A percentile compares a stretch with the other conserved stretches of the same genome.
phyloP scores from a whole-genome alignment of 164 flowering plant genomes.

The Berberis thunbergii region DNA sequence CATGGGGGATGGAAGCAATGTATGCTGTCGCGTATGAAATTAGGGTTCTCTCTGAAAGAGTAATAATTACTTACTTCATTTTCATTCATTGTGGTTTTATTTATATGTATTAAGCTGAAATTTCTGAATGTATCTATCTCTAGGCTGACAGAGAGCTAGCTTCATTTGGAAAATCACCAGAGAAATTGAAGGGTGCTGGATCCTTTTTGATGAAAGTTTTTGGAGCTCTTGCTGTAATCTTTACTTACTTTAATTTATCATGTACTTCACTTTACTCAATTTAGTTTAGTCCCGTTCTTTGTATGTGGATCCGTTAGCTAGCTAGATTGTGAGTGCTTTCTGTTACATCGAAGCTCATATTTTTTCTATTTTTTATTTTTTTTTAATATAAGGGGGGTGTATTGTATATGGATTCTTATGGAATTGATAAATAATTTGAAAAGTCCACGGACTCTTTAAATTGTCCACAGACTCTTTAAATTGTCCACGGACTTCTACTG shows the following conservation, averaged over 20 bases:
- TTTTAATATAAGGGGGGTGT: too few relatives aligned
- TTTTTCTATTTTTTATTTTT: too few relatives aligned
- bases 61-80: constrained; percentile 10
- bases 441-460: too few relatives aligned
- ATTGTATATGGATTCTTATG: too few relatives aligned
- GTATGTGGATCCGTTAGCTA: too few relatives aligned
- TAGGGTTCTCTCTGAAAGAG: constrained; percentile 92
- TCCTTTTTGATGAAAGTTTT: constrained; percentile 97
- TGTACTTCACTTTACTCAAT: too few relatives aligned
- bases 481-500: too few relatives aligned
- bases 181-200: constrained; percentile 95
- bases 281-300: not conserved
- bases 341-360: too few relatives aligned
- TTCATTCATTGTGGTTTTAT: not conserved
- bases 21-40: constrained; percentile 73
- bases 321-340: too few relatives aligned
- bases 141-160: constrained; percentile 93
- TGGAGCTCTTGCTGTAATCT: constrained; percentile 91
- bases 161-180: constrained; percentile 69
- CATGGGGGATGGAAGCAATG: constrained; percentile 90
- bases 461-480: too few relatives aligned
- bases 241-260: not conserved
- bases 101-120: not conserved
- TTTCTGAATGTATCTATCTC: too few relatives aligned
- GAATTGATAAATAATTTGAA: too few relatives aligned